A percentile compares a stretch with the other conserved stretches of the same genome.
Evolutionary conservation across 768 basidiomycete species (phyloP).

Genomic region (Russula lepida): DNA sequence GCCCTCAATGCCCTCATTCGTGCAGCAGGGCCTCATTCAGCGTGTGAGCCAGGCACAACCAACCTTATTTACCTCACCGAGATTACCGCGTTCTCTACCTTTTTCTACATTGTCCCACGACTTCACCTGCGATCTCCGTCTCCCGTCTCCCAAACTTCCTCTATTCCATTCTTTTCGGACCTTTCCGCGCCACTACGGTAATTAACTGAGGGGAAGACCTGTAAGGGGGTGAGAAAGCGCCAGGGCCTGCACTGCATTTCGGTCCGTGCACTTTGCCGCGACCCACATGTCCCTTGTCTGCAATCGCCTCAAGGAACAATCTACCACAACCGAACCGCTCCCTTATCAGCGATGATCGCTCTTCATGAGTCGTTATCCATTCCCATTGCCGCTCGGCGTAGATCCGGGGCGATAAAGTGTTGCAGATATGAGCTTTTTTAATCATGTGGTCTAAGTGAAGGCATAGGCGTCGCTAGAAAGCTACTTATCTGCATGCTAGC

Average conservation of each 20-base stretch:
- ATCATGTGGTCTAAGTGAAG: not conserved
- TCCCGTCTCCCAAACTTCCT: not conserved
- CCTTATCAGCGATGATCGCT: not conserved
- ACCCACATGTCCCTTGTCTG: not conserved
- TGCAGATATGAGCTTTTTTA: not conserved
- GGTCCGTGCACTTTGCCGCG: not conserved
- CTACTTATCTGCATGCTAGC: not conserved
- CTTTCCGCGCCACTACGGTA: not conserved
- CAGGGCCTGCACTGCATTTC: constrained; percentile 4
- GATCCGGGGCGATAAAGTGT: not conserved
- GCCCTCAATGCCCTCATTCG: constrained; percentile 2
- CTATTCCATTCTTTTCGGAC: not conserved
- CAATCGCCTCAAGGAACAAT: not conserved
- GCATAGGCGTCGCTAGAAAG: not conserved
- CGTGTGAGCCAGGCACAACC: constrained; percentile 3
- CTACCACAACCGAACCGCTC: no score
- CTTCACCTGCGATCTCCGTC: not conserved
- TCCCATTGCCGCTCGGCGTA: not conserved
- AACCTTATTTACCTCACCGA: constrained; percentile 2
- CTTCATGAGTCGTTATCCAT: not conserved
- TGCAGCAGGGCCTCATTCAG: not conserved
- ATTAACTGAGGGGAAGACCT: not conserved
- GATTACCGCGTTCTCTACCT: not conserved
- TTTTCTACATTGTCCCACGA: not conserved
- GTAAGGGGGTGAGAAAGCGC: not conserved